Evolutionary conservation across 805 yeast genomes (phyloP).

Genomic region (Grigorovia yakushimaensis): DNA sequence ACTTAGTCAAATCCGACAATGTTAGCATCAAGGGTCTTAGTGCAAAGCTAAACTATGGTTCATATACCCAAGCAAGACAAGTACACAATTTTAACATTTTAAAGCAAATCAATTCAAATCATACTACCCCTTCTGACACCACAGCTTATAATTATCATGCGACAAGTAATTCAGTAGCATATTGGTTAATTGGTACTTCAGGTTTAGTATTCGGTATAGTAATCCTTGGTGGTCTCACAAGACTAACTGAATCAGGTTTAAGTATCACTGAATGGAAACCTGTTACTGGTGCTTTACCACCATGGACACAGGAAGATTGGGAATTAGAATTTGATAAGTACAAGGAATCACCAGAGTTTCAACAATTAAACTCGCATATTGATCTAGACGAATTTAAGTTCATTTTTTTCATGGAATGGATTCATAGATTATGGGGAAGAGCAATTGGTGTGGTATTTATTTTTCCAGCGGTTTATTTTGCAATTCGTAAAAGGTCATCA

Average conservation of each 20-base stretch:
- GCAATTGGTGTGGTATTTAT: constrained; percentile 77
- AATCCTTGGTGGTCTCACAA: constrained; percentile 89
- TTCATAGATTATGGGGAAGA: constrained; percentile 87
- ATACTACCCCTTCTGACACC: neutral
- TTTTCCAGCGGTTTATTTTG: constrained; percentile 77
- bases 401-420: constrained; percentile 96
- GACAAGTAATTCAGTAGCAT: constrained; percentile 43
- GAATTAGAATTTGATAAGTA: constrained; percentile 73
- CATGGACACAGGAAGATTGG: constrained; percentile 75
- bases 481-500: constrained; percentile 55
- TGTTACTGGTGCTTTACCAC: constrained; percentile 91
- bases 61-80: neutral
- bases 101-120: neutral
- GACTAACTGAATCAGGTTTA: constrained; percentile 91
- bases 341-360: constrained; percentile 81
- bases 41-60: neutral
- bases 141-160: neutral
- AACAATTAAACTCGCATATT: constrained; percentile 71
- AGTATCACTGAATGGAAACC: constrained; percentile 99
- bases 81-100: neutral
- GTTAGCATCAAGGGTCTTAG: too few relatives aligned
- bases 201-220: constrained; percentile 90
- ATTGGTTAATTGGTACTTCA: constrained; percentile 82
- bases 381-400: constrained; percentile 88
- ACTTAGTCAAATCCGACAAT: too few relatives aligned